phyloP scores from a whole-genome alignment of 208 protist genomes.

The Trypanosoma boissoni region DNA sequence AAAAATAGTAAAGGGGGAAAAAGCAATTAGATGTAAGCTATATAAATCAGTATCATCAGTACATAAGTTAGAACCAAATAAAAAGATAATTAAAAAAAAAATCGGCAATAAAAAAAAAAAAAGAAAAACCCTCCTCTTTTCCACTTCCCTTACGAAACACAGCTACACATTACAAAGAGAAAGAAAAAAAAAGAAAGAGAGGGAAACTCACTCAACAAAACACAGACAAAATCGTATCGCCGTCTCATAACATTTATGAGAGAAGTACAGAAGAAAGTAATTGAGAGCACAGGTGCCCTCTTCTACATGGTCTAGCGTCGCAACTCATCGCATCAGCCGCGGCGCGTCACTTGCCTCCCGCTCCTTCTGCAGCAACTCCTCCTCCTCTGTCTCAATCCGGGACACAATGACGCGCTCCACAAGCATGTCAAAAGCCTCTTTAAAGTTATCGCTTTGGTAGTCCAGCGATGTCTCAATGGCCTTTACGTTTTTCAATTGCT shows the following conservation, averaged over 20 bases:
- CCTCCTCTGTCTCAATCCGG: conserved; percentile 70
- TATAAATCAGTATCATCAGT: no score
- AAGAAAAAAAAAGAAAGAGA: conserved; percentile 3
- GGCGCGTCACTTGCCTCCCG: conserved; percentile 27
- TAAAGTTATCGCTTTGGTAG: conserved; percentile 88
- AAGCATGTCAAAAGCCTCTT: conserved; percentile 84
- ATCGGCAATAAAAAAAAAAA: no score
- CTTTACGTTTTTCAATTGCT: conserved; percentile 68
- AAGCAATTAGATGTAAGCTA: no score
- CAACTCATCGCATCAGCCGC: conserved; percentile 26
- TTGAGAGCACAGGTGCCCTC: conserved; percentile 4
- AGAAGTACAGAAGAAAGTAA: conserved; percentile 1
- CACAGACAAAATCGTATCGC: no score
- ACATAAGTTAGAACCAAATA: no score
- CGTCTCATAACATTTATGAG: background rate
- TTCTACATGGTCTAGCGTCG: background rate
- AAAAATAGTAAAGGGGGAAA: no score
- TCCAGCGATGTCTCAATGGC: conserved; percentile 86
- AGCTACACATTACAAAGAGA: conserved; percentile 2
- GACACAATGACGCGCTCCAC: conserved; percentile 65
- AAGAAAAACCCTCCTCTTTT: no score
- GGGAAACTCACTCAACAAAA: conserved; percentile 9
- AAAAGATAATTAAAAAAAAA: no score
- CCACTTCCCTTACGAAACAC: background rate
- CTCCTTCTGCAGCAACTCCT: conserved; percentile 60